Evolutionary conservation across 345 rosid genomes (phyloP).

Genomic region (Eucalyptus guilfoylei): DNA sequence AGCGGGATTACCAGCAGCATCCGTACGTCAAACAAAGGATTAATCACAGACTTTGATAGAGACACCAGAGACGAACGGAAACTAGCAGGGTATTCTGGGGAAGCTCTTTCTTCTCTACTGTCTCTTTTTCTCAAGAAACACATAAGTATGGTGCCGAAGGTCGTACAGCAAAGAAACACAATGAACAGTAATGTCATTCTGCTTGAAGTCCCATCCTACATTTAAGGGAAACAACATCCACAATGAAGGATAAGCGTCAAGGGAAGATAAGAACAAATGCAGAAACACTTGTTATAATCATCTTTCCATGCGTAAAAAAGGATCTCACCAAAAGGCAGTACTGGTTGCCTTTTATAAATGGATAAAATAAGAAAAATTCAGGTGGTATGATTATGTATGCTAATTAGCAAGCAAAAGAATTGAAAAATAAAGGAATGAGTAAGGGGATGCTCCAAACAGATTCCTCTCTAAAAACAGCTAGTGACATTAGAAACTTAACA

Average conservation of each 20-base stretch:
- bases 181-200: slow-evolving; percentile 64
- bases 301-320: neutral
- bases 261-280: neutral
- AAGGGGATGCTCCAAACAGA: neutral
- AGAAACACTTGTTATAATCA: neutral
- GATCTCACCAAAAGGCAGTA: neutral
- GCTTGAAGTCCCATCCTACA: slow-evolving; percentile 64
- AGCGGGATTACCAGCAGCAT: slow-evolving; percentile 82
- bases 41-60: slow-evolving; percentile 42
- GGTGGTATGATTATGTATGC: neutral
- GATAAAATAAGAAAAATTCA: neutral
- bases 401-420: neutral
- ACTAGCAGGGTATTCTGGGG: slow-evolving; percentile 30
- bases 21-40: slow-evolving; percentile 56
- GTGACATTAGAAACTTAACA: neutral
- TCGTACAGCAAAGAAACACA: slow-evolving; percentile 67
- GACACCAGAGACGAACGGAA: slow-evolving; percentile 37
- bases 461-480: neutral
- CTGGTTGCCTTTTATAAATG: neutral
- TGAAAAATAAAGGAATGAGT: neutral
- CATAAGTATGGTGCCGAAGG: slow-evolving; percentile 66
- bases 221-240: neutral
- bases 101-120: slow-evolving; percentile 32
- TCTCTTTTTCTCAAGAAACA: slow-evolving; percentile 65
- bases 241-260: neutral